A percentile compares a stretch with the other conserved stretches of the same genome.
These are phyloP conservation scores for Chlorella sp. DNA, from an alignment of 139 green algal genomes.

Conservation along the genomic window DNA sequence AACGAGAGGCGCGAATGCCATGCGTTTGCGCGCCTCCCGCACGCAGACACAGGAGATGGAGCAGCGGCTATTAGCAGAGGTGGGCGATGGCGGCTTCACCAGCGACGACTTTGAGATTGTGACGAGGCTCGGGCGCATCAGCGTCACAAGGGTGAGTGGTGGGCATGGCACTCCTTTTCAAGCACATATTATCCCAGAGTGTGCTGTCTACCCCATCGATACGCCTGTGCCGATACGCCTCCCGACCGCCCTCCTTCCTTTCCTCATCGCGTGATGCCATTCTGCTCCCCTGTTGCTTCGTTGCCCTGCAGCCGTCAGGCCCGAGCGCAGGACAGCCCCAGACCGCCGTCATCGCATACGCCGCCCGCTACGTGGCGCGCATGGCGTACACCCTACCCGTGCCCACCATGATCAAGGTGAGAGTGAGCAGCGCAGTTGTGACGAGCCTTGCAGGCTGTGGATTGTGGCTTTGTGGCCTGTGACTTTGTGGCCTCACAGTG, in stretches of 20 bases:
- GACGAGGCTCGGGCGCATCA: constrained; percentile 57
- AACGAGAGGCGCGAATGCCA: not conserved
- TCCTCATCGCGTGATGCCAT: too few relatives aligned
- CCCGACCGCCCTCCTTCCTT: not conserved
- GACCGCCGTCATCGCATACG: constrained; percentile 65
- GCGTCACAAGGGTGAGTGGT: constrained; percentile 36
- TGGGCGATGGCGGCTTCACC: constrained; percentile 49
- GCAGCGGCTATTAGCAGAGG: constrained; percentile 22
- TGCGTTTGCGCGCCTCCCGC: not conserved
- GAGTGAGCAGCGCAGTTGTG: too few relatives aligned
- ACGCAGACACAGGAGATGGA: constrained; percentile 22
- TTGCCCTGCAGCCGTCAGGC: not conserved
- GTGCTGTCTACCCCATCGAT: too few relatives aligned
- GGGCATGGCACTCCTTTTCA: not conserved
- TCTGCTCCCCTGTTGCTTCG: too few relatives aligned
- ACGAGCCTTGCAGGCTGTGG: too few relatives aligned
- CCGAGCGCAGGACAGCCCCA: constrained; percentile 1
- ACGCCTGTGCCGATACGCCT: too few relatives aligned
- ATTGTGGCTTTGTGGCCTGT: too few relatives aligned
- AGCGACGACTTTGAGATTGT: constrained; percentile 62
- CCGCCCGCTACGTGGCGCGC: constrained; percentile 43
- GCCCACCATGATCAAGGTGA: constrained; percentile 41
- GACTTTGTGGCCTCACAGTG: too few relatives aligned
- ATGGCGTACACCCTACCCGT: constrained; percentile 55
- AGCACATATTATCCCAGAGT: too few relatives aligned